These are phyloP conservation scores for Pisolithus orientalis DNA, from an alignment of 768 basidiomycete species.

Conservation along the genomic window DNA sequence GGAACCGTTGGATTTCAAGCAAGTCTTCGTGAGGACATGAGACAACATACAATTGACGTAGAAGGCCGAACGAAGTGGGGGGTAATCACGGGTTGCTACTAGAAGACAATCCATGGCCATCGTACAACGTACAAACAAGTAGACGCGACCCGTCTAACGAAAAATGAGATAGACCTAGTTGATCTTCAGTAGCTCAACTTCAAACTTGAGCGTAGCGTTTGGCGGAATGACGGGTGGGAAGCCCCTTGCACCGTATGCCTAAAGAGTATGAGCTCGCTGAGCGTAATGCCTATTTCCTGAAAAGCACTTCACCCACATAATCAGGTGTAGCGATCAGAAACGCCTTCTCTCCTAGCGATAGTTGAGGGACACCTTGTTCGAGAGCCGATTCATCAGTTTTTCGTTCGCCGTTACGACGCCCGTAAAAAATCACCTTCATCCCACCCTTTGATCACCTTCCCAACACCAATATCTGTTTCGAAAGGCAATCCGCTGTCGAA, in stretches of 20 bases:
- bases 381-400: conserved; percentile 11
- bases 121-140: conserved; percentile 8
- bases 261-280: not conserved
- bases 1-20: not conserved
- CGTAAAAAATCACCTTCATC: conserved; percentile 61
- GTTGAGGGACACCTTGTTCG: conserved; percentile 59
- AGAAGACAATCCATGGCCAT: conserved; percentile 7
- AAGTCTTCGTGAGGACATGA: not conserved
- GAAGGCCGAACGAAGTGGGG: conserved; percentile 11
- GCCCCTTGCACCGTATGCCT: conserved; percentile 73
- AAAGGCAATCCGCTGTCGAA: conserved; percentile 52
- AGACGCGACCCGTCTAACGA: not conserved
- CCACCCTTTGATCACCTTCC: conserved; percentile 87
- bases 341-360: conserved; percentile 76
- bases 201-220: conserved; percentile 70
- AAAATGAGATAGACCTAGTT: conserved; percentile 27
- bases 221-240: conserved; percentile 77
- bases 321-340: conserved; percentile 63
- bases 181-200: conserved; percentile 79
- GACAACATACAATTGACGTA: conserved; percentile 19
- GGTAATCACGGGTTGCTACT: conserved; percentile 12
- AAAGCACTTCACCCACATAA: conserved; percentile 46
- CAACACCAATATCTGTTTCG: conserved; percentile 65
- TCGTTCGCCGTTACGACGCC: not conserved
- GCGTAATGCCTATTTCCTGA: conserved; percentile 3